Evolutionary conservation across 345 rosid species (phyloP).

Genomic region (Aquilaria malaccensis): DNA sequence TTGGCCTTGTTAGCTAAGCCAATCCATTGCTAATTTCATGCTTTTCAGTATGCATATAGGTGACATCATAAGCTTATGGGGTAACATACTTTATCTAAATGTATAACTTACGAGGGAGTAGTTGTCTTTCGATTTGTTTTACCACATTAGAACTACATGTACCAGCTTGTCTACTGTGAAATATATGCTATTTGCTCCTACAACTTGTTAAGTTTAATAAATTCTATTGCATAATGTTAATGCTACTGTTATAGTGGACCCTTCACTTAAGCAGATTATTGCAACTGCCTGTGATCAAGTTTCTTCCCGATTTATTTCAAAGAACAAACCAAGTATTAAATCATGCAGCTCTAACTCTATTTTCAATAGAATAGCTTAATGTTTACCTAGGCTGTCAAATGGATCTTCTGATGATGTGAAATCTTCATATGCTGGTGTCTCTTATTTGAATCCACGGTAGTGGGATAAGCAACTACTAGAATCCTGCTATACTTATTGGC

Average conservation of each 20-base stretch:
- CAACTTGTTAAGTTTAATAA: not conserved
- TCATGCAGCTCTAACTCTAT: slow-evolving; percentile 7
- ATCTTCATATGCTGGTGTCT: slow-evolving; percentile 20
- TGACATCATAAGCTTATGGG: no score
- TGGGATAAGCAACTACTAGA: slow-evolving; percentile 38
- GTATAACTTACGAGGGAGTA: not conserved
- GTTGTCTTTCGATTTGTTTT: not conserved
- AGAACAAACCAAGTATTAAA: slow-evolving; percentile 13
- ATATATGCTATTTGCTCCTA: no score
- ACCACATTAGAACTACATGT: not conserved
- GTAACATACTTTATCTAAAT: not conserved
- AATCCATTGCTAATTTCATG: no score
- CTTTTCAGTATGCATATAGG: no score
- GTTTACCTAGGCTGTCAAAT: slow-evolving; percentile 14
- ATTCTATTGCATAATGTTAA: slow-evolving; percentile 44
- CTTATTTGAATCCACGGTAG: slow-evolving; percentile 72
- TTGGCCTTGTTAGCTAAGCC: no score
- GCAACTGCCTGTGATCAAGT: slow-evolving; percentile 66
- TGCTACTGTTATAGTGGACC: slow-evolving; percentile 87
- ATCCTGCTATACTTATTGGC: slow-evolving; percentile 34
- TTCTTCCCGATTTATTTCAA: slow-evolving; percentile 19
- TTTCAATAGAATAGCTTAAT: slow-evolving; percentile 13
- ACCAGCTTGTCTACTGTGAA: no score
- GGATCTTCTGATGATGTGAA: slow-evolving; percentile 18
- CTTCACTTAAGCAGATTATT: slow-evolving; percentile 41